Evolutionary conservation across 148 eudicot genomes (phyloP).

Genomic region (Salicornia ramosissima): DNA sequence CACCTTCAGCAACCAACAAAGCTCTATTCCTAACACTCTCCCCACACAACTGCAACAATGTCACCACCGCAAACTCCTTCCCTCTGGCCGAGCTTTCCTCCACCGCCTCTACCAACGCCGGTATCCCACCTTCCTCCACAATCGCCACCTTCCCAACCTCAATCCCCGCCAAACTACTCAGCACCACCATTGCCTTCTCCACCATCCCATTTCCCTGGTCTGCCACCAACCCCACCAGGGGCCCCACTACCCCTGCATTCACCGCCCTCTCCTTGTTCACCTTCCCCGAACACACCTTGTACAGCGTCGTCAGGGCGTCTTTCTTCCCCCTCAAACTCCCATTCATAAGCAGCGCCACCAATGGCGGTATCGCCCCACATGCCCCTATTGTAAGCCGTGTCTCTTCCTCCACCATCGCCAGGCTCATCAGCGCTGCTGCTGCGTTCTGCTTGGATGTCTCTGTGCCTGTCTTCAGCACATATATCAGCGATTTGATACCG

Average conservation of each 20-base stretch:
- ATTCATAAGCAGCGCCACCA: conserved; percentile 53
- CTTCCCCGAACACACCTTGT: conserved; percentile 59
- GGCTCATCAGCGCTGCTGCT: conserved; percentile 63
- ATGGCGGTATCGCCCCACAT: conserved; percentile 76
- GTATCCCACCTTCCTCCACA: conserved; percentile 74
- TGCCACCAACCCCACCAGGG: conserved; percentile 58
- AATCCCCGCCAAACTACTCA: conserved; percentile 64
- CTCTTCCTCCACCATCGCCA: conserved; percentile 70
- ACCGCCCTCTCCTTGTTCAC: conserved; percentile 79
- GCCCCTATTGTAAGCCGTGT: conserved; percentile 75
- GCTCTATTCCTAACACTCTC: conserved; percentile 56
- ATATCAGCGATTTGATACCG: conserved; percentile 59
- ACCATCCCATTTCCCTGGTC: conserved; percentile 57
- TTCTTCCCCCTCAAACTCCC: conserved; percentile 71
- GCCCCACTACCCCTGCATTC: conserved; percentile 71
- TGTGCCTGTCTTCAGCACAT: conserved; percentile 74
- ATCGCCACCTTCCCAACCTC: conserved; percentile 51
- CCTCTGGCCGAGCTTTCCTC: conserved; percentile 71
- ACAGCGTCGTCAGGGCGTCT: conserved; percentile 81
- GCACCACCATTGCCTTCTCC: conserved; percentile 87
- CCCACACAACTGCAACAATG: conserved; percentile 58
- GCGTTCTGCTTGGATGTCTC: conserved; percentile 87
- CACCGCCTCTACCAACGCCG: conserved; percentile 71
- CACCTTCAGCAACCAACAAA: conserved; percentile 77
- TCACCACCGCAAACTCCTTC: conserved; percentile 84